Evolutionary conservation across 2,329 filamentous ascomycete species (phyloP).

Genomic region (Aspergillus nomiae): DNA sequence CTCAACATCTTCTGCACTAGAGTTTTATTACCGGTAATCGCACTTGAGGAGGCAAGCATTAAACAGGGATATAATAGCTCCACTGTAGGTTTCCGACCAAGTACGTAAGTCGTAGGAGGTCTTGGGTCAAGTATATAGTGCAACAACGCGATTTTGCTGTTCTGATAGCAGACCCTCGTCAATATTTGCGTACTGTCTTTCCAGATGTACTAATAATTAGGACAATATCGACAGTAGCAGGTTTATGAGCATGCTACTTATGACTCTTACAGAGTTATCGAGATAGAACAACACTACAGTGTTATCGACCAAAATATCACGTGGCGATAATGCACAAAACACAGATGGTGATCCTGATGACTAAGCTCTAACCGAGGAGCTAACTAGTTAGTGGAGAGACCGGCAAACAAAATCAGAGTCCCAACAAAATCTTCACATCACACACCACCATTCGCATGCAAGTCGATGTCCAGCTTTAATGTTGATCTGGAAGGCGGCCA

Average conservation of each 20-base stretch:
- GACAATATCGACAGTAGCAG: not conserved
- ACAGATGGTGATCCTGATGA: not conserved
- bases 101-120: not conserved
- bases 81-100: not conserved
- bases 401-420: too few species aligned
- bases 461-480: not conserved
- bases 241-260: not conserved
- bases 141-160: not conserved
- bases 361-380: constrained; percentile 1
- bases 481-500: not conserved
- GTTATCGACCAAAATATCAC: not conserved
- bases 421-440: not conserved
- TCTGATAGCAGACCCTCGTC: not conserved
- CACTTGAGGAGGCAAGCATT: not conserved
- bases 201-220: not conserved
- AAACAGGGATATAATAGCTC: not conserved
- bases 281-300: too few species aligned
- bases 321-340: constrained; percentile 2
- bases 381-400: not conserved
- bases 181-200: not conserved
- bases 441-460: not conserved
- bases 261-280: too few species aligned
- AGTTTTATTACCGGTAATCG: not conserved
- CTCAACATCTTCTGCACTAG: too few species aligned
- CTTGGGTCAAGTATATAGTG: not conserved